These are phyloP conservation scores for Yamadazyma atlantica DNA, from an alignment of 1,139 yeast genomes.

Conservation along the genomic window DNA sequence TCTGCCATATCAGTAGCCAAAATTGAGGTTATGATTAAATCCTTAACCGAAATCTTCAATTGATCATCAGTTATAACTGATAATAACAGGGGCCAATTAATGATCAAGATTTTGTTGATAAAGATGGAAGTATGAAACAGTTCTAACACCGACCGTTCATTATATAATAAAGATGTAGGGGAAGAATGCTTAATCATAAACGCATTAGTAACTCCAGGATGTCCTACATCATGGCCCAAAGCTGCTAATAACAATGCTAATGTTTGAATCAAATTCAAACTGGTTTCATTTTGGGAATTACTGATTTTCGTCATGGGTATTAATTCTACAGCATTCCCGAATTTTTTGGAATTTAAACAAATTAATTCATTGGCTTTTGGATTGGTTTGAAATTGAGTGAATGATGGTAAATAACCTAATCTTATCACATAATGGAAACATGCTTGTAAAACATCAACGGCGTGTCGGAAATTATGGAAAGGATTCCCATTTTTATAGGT, in stretches of 20 bases:
- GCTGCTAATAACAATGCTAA: conserved; percentile 74
- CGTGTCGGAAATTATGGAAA: conserved; percentile 94
- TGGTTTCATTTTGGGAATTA: conserved; percentile 11
- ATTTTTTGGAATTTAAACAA: conserved; percentile 14
- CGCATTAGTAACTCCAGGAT: conserved; percentile 89
- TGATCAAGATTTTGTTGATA: conserved; percentile 51
- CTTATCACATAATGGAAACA: conserved; percentile 63
- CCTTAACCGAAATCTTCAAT: conserved; percentile 22
- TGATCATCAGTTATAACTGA: conserved; percentile 19
- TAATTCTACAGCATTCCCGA: conserved; percentile 18
- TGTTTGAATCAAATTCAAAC: conserved; percentile 48
- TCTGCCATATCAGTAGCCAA: conserved; percentile 94
- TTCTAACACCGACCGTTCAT: conserved; percentile 74
- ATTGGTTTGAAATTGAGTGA: conserved; percentile 33
- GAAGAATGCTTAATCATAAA: conserved; percentile 63
- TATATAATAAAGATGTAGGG: conserved; percentile 63
- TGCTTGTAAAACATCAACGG: conserved; percentile 93
- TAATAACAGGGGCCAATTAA: conserved; percentile 63
- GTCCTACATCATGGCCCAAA: conserved; percentile 93
- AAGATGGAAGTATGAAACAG: conserved; percentile 80
- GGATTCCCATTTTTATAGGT: conserved; percentile 83
- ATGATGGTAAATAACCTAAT: conserved; percentile 46
- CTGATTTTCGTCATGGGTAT: conserved; percentile 13
- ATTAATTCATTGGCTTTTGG: conserved; percentile 28
- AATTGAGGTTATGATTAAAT: conserved; percentile 47